Evolutionary conservation across 2,329 filamentous ascomycete genomes (phyloP), one percentile per base, ranked within the genome.

Genomic region (Aspergillus sp.): DNA sequence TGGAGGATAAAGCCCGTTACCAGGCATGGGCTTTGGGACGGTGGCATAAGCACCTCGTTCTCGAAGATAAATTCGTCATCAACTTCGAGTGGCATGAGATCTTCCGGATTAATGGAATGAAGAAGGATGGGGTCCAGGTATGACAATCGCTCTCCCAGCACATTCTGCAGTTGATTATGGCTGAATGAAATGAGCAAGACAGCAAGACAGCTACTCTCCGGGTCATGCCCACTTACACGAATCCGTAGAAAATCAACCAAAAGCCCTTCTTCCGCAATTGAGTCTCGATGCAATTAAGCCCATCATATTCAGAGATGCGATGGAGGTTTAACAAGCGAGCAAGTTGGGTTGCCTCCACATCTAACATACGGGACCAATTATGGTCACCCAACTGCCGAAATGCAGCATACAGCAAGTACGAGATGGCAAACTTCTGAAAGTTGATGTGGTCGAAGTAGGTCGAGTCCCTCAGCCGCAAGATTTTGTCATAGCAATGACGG

Each of bases 211-310:
- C 3, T 7, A 55, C 17, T 8, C 7, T 39, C 8, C 7, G 17
- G 30, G 30, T 6, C 17, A 21, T 8, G n/a, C 13, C 3, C 7
- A 57, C 63, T 59, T 51, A 65, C 63, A 66, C 62, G 36, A 70
- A 75, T 1, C 63, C 64, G 42, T 77, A 76, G 15, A 76, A 75
- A 8, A 72, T 66, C 11, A 77, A 58, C 72, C 74, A 77, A 42
- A 77, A 77, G 0, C 69, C 74, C 58, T 75, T 77, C 53, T 77
- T 76, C 10, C 75, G 64, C 3, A 77, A 62, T 44, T 77, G 75
- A 0, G 67, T 71, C 53, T 77, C 73, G 13, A 76, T 72, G 36
- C 62, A 66, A 41, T 74, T 72, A 2, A 74, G 63, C 1, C 70
- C 72, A 10, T 66, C 66, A 50, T 76, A 76, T 15, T 68, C 70